Evolutionary conservation across 345 rosid species (phyloP), one percentile per base, ranked within the genome.

Genomic region (sweet orange (Citrus sinensis)): DNA sequence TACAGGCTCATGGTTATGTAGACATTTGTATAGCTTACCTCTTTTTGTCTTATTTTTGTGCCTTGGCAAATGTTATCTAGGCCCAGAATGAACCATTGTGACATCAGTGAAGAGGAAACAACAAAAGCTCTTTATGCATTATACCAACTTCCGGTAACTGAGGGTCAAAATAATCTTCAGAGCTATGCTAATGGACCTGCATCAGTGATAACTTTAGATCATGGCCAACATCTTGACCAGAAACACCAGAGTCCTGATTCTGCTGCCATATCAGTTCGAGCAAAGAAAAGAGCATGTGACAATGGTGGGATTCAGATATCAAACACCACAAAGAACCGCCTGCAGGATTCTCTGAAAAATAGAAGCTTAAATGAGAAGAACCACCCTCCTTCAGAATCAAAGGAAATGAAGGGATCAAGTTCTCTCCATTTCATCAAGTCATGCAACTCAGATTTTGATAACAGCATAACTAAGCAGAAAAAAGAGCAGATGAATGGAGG

Each of bases 41-140:
- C 58, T 66, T 54, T 63, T 24, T 81, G 71, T n/a, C 76, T 69
- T 37, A 61, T 78, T 37, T 56, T 82, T 73, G 55, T 68, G 30
- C 35, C 74, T 81, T 73, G 77, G 63, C 71, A 67, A 77, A 75
- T 80, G 49, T 74, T 61, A 60, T 87, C 40, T 76, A 87, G 87
- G 80, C 91, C 87, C 78, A 76, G 83, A 80, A 85, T 83, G 93
- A 88, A 87, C 68, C 75, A 78, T 6, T 88, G 92, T 71, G 83
- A 83, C 61, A 72, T 88, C 54, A 81, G 80, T 17, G 85, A 85
- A 81, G 87, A 88, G 14, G 87, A 77, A 77, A 88, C 91, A 46
- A 89, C 89, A 80, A 75, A 68, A 67, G 84, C 89, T 58, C 37
- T 85, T 46, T 10, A 70, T 70, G 82, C 76, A 32, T 70, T 64